Base-by-base conservation (phyloP, 1,139 yeast genomes). In the Pneumocystis carinii region DNA sequence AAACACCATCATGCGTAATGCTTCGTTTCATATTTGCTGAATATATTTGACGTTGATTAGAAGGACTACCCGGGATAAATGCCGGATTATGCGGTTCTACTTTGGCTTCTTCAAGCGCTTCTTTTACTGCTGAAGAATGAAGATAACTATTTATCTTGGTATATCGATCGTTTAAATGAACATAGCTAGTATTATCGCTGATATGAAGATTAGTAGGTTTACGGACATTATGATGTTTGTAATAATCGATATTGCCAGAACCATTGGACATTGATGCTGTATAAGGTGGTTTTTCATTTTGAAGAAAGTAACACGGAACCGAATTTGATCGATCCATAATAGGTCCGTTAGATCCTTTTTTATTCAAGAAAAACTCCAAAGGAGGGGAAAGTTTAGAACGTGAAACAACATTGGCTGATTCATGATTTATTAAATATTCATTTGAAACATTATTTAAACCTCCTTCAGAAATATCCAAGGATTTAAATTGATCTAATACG, bases 1-100 rank as follows among this genome's bases (percentile, higher is more conserved):
- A 59, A 24, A 60, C 66, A 14, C 62, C 64, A 10, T 55, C 48
- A 17, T 57, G 27, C 17, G 60, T 59, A 53, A 59, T 60, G 5
- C 19, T 59, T 36, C 59, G 61, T 35, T 56, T 58, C 24, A 19
- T 48, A 36, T 53, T 39, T 42, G 55, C 62, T 29, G 59, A 60
- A 2, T 48, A 48, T 10, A 24, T 10, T 19, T 12, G 55, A 10
- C 32, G 55, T 48, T 48, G 55, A 24, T 5, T 24, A 2, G 55
- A 29, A 1, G 32, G 3, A 24, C n/a, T 12, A 6, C 12, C 55
- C 2, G 32, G 14, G 24, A 48, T 48, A 48, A 48, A 48, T 48
- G 55, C 10, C 12, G 55, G 32, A 48, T 48, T 10, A 48, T 6
- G 27, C 12, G 55, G 24, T 24, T 48, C 12, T 8, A 48, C 4